Evolutionary conservation across 2,329 filamentous ascomycete species (phyloP).

Genomic region (Herpotrichia juniperi): DNA sequence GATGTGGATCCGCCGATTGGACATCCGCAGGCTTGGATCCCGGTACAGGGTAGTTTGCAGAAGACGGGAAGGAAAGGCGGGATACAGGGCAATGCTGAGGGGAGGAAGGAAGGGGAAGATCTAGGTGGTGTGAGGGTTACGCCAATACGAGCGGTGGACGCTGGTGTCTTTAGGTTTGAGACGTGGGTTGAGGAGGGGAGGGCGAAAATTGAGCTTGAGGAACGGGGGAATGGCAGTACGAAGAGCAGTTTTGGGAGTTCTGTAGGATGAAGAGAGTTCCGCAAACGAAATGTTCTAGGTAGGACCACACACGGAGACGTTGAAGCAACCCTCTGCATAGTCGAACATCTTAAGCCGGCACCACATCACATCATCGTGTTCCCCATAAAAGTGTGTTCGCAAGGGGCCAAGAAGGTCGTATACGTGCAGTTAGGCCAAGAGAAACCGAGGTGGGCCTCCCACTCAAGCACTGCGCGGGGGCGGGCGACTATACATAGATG

Average conservation of each 20-base stretch:
- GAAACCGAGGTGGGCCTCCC: no score
- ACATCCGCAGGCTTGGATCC: slow-evolving; percentile 65
- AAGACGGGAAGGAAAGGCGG: slow-evolving; percentile 35
- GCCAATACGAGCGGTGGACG: slow-evolving; percentile 67
- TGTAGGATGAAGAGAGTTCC: slow-evolving; percentile 13
- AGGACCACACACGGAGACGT: no score
- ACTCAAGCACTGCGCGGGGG: no score
- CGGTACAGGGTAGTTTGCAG: slow-evolving; percentile 58
- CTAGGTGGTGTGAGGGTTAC: slow-evolving; percentile 62
- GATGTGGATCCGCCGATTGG: slow-evolving; percentile 54
- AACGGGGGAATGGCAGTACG: slow-evolving; percentile 7
- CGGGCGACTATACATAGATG: no score
- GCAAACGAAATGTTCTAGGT: no score
- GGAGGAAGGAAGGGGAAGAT: slow-evolving; percentile 38
- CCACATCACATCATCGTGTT: no score
- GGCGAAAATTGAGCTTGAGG: slow-evolving; percentile 51
- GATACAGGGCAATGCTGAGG: slow-evolving; percentile 19
- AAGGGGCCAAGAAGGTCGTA: no score
- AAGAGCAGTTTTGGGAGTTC: slow-evolving; percentile 29
- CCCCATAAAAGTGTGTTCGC: no score
- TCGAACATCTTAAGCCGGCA: no score
- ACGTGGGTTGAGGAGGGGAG: slow-evolving; percentile 72
- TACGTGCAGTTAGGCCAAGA: no score
- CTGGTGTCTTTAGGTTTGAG: slow-evolving; percentile 70
- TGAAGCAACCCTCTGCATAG: no score